Evolutionary conservation across 345 rosid species (phyloP).

Genomic region (Murraya paniculata): DNA sequence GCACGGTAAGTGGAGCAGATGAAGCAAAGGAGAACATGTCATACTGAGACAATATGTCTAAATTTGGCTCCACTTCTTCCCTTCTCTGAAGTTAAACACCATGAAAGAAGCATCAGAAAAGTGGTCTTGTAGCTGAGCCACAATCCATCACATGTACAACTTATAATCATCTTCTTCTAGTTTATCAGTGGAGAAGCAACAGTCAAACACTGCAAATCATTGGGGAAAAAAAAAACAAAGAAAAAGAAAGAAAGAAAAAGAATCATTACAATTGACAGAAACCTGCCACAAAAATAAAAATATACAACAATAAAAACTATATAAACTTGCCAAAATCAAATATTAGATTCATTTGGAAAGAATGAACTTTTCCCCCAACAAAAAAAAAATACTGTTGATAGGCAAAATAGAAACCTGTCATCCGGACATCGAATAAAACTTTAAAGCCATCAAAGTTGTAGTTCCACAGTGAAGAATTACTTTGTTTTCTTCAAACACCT

Average conservation of each 20-base stretch:
- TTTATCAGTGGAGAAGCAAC: conserved; percentile 93
- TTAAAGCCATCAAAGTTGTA: not conserved
- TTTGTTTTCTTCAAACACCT: not conserved
- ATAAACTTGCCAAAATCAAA: not conserved
- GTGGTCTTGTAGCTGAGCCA: conserved; percentile 88
- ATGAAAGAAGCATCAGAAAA: conserved; percentile 91
- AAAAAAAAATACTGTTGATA: not conserved
- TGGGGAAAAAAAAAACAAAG: not conserved
- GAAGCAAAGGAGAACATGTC: conserved; percentile 74
- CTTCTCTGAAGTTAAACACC: conserved; percentile 96
- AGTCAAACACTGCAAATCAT: conserved; percentile 72
- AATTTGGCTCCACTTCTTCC: conserved; percentile 87
- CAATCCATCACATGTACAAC: conserved; percentile 91
- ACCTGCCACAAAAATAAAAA: not conserved
- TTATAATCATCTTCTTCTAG: no score
- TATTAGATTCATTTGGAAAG: not conserved
- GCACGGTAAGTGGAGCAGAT: no score
- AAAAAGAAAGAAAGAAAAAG: no score
- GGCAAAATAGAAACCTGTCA: no score
- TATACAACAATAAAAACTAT: not conserved
- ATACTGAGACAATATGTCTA: conserved; percentile 74
- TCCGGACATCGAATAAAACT: not conserved
- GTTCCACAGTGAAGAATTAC: not conserved
- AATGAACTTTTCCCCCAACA: not conserved
- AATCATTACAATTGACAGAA: not conserved